Evolutionary conservation across 805 yeast species (phyloP), one percentile per base, ranked within the genome.

Genomic region (Monosporozyma unispora): DNA sequence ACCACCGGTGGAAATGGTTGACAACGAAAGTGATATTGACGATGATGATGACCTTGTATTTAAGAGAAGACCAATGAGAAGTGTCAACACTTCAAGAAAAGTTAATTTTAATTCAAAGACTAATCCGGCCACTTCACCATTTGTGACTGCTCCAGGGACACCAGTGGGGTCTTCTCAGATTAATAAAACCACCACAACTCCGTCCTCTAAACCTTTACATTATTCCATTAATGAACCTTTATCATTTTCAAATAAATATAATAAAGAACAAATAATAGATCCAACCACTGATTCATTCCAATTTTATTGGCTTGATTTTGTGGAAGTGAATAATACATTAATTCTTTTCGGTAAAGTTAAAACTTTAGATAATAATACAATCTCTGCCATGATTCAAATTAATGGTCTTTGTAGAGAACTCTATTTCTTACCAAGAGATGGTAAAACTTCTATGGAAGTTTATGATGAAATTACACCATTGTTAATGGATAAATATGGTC

Each of bases 291-390:
- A 23, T 40, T 56, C 73, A 0, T 76, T 89, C 62, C 78, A 79
- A 57, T 81, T 91, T 82, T 93, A 77, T 65, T 93, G 97, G 97
- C 68, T 86, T 28, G 99, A 93, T 66, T 89, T 81, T 64, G 74
- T 84, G 22, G 98, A 91, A 62, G 79, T 84, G 11, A 86, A 82
- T 51, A 76, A 76, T 56, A 69, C 81, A 0, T 68, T 93, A 45
- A 64, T 87, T 18, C 71, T 93, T 9, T 91, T 85, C 64, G 99
- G 99, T 48, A 88, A 89, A 61, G 76, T 84, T 11, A 73, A 76
- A 50, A 73, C 89, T 3, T 69, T 69, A 8, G 81, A 80, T 45
- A 79, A 81, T 3, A 69, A 73, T 9, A 64, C 78, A 23, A 84
- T 82, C 3, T 87, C 96, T 2, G 83, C 85, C 46, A 78, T 87